phyloP scores from a whole-genome alignment of 73 alveolate species.

The Tetrahymena elliotti region DNA sequence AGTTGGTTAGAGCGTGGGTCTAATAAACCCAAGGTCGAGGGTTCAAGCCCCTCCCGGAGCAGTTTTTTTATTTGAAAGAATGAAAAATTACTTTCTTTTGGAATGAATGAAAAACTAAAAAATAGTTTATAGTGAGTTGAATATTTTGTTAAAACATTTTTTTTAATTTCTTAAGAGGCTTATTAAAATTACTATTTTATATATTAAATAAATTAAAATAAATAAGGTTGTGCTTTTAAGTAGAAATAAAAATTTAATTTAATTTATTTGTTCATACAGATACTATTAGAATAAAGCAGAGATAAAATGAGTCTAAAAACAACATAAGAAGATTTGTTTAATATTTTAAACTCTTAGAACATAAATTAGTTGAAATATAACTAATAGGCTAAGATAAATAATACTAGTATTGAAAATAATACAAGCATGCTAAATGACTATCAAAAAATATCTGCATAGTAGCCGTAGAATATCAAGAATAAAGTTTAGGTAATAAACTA shows the following conservation, averaged over 20 bases:
- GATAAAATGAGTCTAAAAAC: background rate
- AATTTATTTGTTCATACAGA: too few species aligned
- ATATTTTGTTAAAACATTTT: too few species aligned
- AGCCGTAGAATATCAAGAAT: background rate
- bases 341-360: background rate
- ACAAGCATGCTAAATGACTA: background rate
- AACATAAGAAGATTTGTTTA: background rate
- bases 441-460: background rate
- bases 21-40: conserved; percentile 2
- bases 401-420: background rate
- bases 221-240: background rate
- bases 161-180: too few species aligned
- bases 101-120: too few species aligned
- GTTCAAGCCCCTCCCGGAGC: conserved; percentile 4
- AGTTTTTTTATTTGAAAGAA: background rate
- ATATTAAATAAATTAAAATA: too few species aligned
- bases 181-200: too few species aligned
- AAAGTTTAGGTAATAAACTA: too few species aligned
- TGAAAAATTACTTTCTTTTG: background rate
- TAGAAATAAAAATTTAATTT: background rate
- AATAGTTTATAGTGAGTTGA: too few species aligned
- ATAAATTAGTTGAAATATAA: too few species aligned
- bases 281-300: background rate
- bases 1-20: conserved; percentile 4
- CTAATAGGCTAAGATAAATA: background rate